Evolutionary conservation across 2,329 filamentous ascomycete genomes (phyloP), one percentile per base, ranked within the genome.

Genomic region (Ophiosphaerella korrae): DNA sequence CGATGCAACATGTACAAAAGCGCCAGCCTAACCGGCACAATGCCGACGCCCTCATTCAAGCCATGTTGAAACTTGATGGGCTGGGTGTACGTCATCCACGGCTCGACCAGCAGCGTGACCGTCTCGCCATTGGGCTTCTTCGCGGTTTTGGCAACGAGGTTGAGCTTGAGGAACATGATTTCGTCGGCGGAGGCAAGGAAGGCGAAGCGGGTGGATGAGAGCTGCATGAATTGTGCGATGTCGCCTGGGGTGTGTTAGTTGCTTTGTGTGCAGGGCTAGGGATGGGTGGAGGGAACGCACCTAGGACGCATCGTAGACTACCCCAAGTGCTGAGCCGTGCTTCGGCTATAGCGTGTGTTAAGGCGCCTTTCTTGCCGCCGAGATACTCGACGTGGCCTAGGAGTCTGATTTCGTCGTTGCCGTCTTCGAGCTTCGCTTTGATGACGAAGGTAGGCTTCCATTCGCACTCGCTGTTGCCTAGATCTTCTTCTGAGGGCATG

Each of bases 321-420:
- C 59, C 59, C 52, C 55, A 64, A 4, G 48, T 42, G 5, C 54
- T 48, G 7, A 35, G 57, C 6, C 24, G 12, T 18, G 26, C 35
- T 16, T 55, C 29, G 21, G 31, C 21, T 23, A 56, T 45, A 1
- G 59, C 61, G 35, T 35, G 39, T 6, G 55, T 53, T 9, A 64
- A 45, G 18, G 57, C 59, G 9, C 53, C 53, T 1, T 42, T 37
- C 31, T 35, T 47, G 7, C 62, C 62, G 3, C 53, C 57, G 5
- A 64, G 48, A 43, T 59, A 63, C 34, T 63, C 62, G 2, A 53
- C 51, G n/a, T 64, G 62, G 0, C 62, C 60, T 8, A 62, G 39
- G 2, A 63, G 23, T 7, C 60, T 46, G 9, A 50, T 32, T 21
- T 53, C 46, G 1, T 45, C 34, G 3, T 43, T 18, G 2, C 42